These are phyloP conservation scores for Heracleum sosnowskyi DNA, from an alignment of 129 eudicot species.

Conservation along the genomic window DNA sequence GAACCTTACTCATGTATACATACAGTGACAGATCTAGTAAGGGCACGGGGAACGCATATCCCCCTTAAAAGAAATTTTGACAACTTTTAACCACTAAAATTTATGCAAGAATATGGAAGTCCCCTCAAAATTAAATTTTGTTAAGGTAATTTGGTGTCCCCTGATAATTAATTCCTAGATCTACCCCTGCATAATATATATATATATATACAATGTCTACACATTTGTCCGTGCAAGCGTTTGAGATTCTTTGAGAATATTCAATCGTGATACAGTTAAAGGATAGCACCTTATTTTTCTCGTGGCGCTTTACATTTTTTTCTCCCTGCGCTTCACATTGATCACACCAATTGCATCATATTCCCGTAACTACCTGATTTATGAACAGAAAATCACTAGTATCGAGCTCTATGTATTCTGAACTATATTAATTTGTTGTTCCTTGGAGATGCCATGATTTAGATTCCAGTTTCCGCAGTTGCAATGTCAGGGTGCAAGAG, in stretches of 20 bases:
- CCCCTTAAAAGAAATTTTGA: no score
- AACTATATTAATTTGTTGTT: not conserved
- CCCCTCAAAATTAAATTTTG: no score
- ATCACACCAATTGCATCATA: not conserved
- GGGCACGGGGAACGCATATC: no score
- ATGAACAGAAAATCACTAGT: not conserved
- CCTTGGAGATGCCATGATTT: not conserved
- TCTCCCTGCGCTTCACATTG: not conserved
- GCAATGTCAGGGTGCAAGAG: not conserved
- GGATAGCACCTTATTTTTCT: not conserved
- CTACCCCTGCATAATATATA: no score
- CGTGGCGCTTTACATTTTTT: no score
- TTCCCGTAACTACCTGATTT: not conserved
- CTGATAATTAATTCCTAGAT: no score
- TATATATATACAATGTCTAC: not conserved
- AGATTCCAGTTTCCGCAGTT: not conserved
- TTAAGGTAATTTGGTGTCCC: no score
- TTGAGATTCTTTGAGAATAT: not conserved
- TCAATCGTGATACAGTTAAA: not conserved
- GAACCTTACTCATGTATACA: no score
- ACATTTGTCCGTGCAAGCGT: not conserved
- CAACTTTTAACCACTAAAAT: no score
- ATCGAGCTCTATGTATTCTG: not conserved
- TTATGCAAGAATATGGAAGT: no score
- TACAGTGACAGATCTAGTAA: no score